Base-by-base conservation (phyloP, 768 basidiomycete genomes). In the Lyophyllum shimeji region DNA sequence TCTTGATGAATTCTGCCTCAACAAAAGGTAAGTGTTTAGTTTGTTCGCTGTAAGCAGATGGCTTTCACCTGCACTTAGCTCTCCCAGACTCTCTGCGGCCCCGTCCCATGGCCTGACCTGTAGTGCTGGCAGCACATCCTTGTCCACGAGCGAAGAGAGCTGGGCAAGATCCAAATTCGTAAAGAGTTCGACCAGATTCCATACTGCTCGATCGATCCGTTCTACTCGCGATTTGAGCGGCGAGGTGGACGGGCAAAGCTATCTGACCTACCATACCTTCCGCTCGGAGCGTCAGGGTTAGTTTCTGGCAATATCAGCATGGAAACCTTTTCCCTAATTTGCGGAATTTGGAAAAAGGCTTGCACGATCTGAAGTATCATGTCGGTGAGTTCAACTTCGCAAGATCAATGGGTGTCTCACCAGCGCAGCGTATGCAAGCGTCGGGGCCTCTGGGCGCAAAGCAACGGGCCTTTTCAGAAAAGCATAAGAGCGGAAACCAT, bases 81-180 rank as follows among this genome's bases (percentile, higher is more conserved):
- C 59, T 8, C 64, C 64, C 13, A 71, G 60, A 8, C 54, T 54
- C 40, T 58, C 29, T 25, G 39, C 68, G 64, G 74, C 52, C 52
- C 67, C 67, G 50, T 73, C 46, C 60, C 74, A 72, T 5, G 75
- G 68, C 13, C 68, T 67, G 5, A 81, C 74, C 2, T 73, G 65
- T 51, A 87, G 75, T 0, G 77, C 77, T 2, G 75, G 69, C 23
- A 88, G 67, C 5, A 78, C 70, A 11, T 78, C 74, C 29, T 79
- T 79, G 39, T 83, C 80, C 29, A 80, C 75, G 20, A 90, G 76
- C 34, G 82, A 78, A 31, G 79, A 76, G 11, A 89, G 63, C 13
- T 79, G 74, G 5, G 83, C 86, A 11, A 88, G 71, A 60, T 91
- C 89, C 75, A 91, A 79, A 60, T 88, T 82, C 2, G 82, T 80